Evolutionary conservation across 805 yeast genomes (phyloP).

Genomic region (Lipomyces sp.): DNA sequence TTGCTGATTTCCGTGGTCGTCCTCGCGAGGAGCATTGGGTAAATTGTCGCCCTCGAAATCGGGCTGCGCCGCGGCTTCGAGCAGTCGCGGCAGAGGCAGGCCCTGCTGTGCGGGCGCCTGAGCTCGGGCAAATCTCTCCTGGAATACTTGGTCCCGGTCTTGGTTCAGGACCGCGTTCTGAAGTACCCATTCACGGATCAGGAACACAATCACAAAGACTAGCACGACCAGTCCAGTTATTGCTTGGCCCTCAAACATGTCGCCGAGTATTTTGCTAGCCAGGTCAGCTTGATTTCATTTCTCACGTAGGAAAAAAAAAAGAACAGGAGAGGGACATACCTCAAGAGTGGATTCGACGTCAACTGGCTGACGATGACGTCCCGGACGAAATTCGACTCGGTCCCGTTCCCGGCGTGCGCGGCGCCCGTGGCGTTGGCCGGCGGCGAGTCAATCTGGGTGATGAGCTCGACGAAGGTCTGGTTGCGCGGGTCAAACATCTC

Average conservation of each 20-base stretch:
- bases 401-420: background rate
- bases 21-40: background rate
- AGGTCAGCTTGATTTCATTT: background rate
- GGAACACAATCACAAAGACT: conserved; percentile 43
- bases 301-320: background rate
- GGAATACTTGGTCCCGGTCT: conserved; percentile 5
- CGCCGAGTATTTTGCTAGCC: conserved; percentile 19
- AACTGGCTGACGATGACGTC: background rate
- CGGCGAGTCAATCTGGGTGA: background rate
- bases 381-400: background rate
- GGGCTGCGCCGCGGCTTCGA: no score
- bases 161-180: conserved; percentile 32
- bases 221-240: conserved; percentile 34
- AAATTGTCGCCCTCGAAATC: background rate
- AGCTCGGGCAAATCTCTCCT: no score
- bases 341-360: conserved; percentile 12
- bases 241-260: conserved; percentile 35
- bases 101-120: conserved; percentile 4
- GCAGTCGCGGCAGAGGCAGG: background rate
- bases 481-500: conserved; percentile 21
- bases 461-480: conserved; percentile 7
- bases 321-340: conserved; percentile 3
- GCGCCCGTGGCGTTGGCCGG: background rate
- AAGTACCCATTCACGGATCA: conserved; percentile 39
- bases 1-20: background rate